Evolutionary conservation across 1,284 basidiomycete genomes (phyloP).

Genomic region (Exsudoporus floridanus): DNA sequence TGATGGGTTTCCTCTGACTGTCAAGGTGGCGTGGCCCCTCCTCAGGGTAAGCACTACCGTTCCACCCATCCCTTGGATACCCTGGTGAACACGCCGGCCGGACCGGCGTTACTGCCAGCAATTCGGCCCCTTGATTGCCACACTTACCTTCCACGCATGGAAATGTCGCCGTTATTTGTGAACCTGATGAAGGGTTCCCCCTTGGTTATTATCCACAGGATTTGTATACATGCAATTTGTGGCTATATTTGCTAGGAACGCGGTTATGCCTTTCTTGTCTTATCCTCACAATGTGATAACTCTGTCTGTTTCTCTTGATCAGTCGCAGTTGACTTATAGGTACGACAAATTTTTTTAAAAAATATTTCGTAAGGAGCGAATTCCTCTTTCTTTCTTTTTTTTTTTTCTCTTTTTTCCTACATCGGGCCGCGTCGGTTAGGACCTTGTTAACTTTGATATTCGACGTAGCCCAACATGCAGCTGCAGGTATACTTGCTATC

Average conservation of each 20-base stretch:
- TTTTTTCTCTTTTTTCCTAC: no score
- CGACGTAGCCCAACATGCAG: conserved; percentile 10
- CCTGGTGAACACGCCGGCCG: conserved; percentile 19
- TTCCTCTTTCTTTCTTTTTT: no score
- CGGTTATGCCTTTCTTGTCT: conserved; percentile 7
- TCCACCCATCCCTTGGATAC: conserved; percentile 14
- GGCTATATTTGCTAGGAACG: conserved; percentile 23
- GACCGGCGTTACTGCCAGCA: conserved; percentile 7
- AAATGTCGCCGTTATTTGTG: conserved; percentile 11
- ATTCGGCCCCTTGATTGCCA: conserved; percentile 7
- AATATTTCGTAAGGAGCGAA: no score
- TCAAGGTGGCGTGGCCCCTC: conserved; percentile 21
- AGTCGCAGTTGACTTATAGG: conserved; percentile 2
- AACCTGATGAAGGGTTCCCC: conserved; percentile 11
- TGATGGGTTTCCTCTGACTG: conserved; percentile 18
- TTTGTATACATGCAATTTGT: conserved; percentile 10
- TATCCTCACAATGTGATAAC: conserved; percentile 5
- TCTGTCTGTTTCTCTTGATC: background rate
- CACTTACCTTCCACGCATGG: conserved; percentile 8
- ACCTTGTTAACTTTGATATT: conserved; percentile 1
- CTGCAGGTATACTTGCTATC: conserved; percentile 21
- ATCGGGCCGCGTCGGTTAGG: no score
- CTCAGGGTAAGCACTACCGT: conserved; percentile 21
- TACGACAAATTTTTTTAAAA: no score
- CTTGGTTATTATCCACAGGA: conserved; percentile 11